These are phyloP conservation scores for Juglanconis sp. DNA, from an alignment of 2,329 filamentous ascomycete genomes.

Conservation along the genomic window DNA sequence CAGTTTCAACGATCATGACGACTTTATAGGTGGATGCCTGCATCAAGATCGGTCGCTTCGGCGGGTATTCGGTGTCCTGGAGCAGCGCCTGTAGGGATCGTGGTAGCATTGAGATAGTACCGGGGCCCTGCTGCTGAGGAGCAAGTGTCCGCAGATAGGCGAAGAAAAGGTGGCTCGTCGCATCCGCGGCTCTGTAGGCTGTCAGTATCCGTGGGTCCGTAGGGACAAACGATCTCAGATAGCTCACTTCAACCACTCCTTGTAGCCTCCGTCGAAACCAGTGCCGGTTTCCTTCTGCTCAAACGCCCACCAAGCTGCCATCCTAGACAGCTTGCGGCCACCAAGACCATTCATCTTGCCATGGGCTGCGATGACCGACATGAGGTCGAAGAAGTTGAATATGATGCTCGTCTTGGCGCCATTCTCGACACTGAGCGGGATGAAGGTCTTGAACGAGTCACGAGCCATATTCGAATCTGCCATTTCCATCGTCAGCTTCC, in stretches of 20 bases:
- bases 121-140: constrained; percentile 68
- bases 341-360: constrained; percentile 91
- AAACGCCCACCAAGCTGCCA: constrained; percentile 99
- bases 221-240: not conserved
- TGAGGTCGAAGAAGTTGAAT: constrained; percentile 92
- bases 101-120: constrained; percentile 80
- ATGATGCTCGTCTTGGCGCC: constrained; percentile 83
- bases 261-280: constrained; percentile 93
- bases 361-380: constrained; percentile 87
- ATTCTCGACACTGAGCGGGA: constrained; percentile 88
- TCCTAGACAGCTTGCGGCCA: constrained; percentile 87
- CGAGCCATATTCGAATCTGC: constrained; percentile 86
- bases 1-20: constrained; percentile 92
- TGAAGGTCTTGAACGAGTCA: constrained; percentile 94
- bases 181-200: constrained; percentile 74
- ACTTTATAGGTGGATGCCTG: constrained; percentile 82
- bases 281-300: constrained; percentile 82
- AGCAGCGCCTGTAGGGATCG: constrained; percentile 88
- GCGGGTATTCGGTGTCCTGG: constrained; percentile 91
- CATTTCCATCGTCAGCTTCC: constrained; percentile 1
- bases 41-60: constrained; percentile 71
- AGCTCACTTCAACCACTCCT: constrained; percentile 74
- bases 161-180: constrained; percentile 95
- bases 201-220: constrained; percentile 26
- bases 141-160: constrained; percentile 89